Percentiles rank a stretch among this genome's conserved stretches.
These are phyloP conservation scores for Peniophora sp. DNA, from an alignment of 1,284 basidiomycete genomes.

Conservation along the genomic window DNA sequence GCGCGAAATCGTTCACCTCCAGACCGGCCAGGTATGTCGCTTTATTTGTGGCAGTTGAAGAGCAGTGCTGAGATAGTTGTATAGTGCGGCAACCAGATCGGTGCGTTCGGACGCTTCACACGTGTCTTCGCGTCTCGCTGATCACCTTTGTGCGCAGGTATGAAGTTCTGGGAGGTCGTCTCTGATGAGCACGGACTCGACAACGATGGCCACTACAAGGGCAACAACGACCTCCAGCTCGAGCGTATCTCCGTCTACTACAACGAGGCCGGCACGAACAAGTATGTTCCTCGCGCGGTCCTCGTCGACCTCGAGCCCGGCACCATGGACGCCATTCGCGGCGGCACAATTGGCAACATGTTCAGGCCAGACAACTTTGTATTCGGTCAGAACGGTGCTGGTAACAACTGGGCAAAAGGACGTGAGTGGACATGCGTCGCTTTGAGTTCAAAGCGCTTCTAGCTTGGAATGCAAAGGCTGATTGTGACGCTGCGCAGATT, in stretches of 20 bases:
- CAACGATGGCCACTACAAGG: conserved; percentile 87
- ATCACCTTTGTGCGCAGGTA: conserved; percentile 43
- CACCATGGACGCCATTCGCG: conserved; percentile 92
- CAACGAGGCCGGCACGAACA: conserved; percentile 85
- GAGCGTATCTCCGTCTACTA: conserved; percentile 97
- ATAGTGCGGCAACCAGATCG: conserved; percentile 97
- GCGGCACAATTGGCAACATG: conserved; percentile 75
- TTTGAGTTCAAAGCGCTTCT: conserved; percentile 19
- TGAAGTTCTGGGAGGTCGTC: conserved; percentile 98
- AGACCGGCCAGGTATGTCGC: conserved; percentile 81
- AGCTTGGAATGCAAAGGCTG: conserved; percentile 6
- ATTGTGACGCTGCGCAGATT: conserved; percentile 42
- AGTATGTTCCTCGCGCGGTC: conserved; percentile 96
- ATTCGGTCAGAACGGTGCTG: conserved; percentile 84
- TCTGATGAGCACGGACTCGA: conserved; percentile 98
- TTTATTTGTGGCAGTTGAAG: conserved; percentile 12
- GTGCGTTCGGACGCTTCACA: conserved; percentile 32
- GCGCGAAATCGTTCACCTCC: conserved; percentile 97
- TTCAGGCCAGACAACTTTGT: conserved; percentile 97
- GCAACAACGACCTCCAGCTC: conserved; percentile 91
- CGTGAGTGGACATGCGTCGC: conserved; percentile 44
- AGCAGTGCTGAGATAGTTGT: conserved; percentile 6
- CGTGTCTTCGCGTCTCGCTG: background rate
- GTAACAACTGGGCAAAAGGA: conserved; percentile 96
- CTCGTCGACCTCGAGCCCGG: conserved; percentile 94